A percentile compares a stretch with the other conserved stretches of the same genome.
Evolutionary conservation across 1,284 basidiomycete genomes (phyloP).

Genomic region (Stygiomarasmius scandens): DNA sequence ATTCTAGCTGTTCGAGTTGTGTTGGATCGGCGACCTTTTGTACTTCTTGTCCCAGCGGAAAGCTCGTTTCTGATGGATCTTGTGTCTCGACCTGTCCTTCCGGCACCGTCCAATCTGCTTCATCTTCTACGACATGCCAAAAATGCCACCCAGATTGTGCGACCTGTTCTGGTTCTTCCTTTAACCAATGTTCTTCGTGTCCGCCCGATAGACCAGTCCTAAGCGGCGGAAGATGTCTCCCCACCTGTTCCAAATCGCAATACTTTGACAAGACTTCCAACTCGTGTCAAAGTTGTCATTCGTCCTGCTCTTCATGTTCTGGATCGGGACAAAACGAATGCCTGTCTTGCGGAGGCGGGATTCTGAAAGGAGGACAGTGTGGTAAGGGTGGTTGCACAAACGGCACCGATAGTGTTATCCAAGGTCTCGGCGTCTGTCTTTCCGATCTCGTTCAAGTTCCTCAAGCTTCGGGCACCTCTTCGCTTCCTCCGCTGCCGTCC

Average conservation of each 20-base stretch:
- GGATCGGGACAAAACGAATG: slow-evolving; percentile 66
- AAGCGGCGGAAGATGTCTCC: slow-evolving; percentile 70
- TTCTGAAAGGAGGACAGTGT: slow-evolving; percentile 68
- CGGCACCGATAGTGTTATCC: slow-evolving; percentile 53
- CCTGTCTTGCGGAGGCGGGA: slow-evolving; percentile 68
- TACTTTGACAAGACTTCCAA: slow-evolving; percentile 69
- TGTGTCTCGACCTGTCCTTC: slow-evolving; percentile 46
- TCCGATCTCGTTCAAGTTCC: slow-evolving; percentile 67
- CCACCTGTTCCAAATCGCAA: slow-evolving; percentile 71
- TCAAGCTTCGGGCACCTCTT: slow-evolving; percentile 45
- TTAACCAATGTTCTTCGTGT: slow-evolving; percentile 78
- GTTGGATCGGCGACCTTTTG: slow-evolving; percentile 68
- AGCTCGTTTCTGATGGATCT: slow-evolving; percentile 67
- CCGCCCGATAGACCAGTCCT: slow-evolving; percentile 68
- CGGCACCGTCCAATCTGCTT: slow-evolving; percentile 26
- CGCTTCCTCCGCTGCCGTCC: slow-evolving; percentile 51
- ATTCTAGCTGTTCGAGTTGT: slow-evolving; percentile 73
- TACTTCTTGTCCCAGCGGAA: slow-evolving; percentile 64
- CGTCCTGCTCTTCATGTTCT: slow-evolving; percentile 73
- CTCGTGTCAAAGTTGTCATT: slow-evolving; percentile 71
- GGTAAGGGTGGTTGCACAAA: slow-evolving; percentile 56
- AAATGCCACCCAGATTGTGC: slow-evolving; percentile 82
- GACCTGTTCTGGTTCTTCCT: slow-evolving; percentile 70
- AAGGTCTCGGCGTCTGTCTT: slow-evolving; percentile 76
- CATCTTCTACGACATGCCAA: slow-evolving; percentile 69